Conservation (phyloP, 108 stramenopile species). For the Pseudonitzschia multiseries region DNA sequence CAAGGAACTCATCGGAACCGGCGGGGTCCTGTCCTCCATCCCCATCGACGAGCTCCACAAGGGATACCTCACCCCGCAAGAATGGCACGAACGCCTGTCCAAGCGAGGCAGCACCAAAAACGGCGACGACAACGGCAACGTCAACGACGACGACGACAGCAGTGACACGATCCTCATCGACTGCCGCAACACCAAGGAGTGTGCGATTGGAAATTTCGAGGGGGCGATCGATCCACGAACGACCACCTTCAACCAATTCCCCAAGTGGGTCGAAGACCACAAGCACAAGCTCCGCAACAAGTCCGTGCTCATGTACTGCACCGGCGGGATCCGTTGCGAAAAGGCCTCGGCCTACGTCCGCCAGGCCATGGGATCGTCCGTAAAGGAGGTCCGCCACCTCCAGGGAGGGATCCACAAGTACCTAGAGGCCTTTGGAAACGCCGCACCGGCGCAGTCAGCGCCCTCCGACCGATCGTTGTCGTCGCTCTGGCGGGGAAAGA, state of each 20-base stretch:
- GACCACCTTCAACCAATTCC: constrained; percentile 55
- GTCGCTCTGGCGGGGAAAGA: constrained; percentile 77
- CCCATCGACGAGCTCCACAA: constrained; percentile 58
- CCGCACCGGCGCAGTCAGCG: neutral
- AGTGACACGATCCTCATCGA: constrained; percentile 73
- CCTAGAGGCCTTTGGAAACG: constrained; percentile 55
- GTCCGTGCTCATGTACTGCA: constrained; percentile 90
- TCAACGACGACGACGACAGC: neutral
- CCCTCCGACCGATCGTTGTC: constrained; percentile 3
- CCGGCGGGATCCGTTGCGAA: constrained; percentile 93
- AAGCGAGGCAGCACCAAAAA: constrained; percentile 16
- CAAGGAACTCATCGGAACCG: constrained; percentile 79
- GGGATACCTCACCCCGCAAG: constrained; percentile 73
- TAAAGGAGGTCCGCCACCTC: constrained; percentile 64
- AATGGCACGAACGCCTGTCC: constrained; percentile 73
- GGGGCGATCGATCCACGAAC: constrained; percentile 47
- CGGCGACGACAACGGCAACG: neutral
- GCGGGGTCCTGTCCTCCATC: constrained; percentile 62
- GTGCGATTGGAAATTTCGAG: constrained; percentile 66
- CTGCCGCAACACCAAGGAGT: constrained; percentile 85
- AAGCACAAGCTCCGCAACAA: constrained; percentile 35
- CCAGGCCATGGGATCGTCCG: constrained; percentile 36
- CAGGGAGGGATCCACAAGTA: constrained; percentile 90
- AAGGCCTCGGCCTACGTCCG: constrained; percentile 83
- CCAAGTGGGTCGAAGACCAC: constrained; percentile 53